Base-by-base conservation (phyloP, 495 filamentous ascomycete genomes). In the Penicillium fimorum region DNA sequence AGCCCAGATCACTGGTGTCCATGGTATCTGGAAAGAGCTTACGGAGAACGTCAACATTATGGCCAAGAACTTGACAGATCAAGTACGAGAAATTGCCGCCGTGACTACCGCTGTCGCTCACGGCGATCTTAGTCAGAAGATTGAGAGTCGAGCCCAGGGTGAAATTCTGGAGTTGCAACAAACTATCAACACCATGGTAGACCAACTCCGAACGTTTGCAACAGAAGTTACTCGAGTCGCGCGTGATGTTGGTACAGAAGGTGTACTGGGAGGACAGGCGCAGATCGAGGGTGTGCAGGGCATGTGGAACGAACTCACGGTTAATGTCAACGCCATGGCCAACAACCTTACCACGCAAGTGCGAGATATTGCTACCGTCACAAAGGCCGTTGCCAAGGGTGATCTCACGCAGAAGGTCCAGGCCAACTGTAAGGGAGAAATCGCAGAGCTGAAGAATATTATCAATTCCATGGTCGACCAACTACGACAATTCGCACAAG, bases 381-480 rank as follows among this genome's bases (percentile, higher is more conserved):
- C 94, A n/a, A 97, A 95, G 35, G 93, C 93, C 51, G 94, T 98
- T 43, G 94, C 94, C 56, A 91, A 90, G 76, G 92, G 92, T 77
- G 91, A 98, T 72, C 80, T 98, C 59, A 97, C 92, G 3, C 92
- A 96, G 67, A 97, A 97, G 75, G 94, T 98, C 15, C 89, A 92
- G 74, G 94, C 94, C 57, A 88, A 95, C 70, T 98, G 94, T 76
- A 90, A 94, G 70, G 94, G 94, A 47, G 94, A 98, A 76, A 96
- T 98, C 43, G 82, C 93, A 45, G 87, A 96, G 66, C 84, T 98
- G 42, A 98, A 98, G 73, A 88, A 89, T 49, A 98, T 95, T 41
- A 97, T 98, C 76, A 98, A 98, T 71, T 91, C 89, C 71, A 98
- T 98, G 94, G 94, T 98, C 59, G 94, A 97, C 68, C 94, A 96